Base-by-base conservation (phyloP, 2,329 filamentous ascomycete species). In the Penicillium brevicompactum region DNA sequence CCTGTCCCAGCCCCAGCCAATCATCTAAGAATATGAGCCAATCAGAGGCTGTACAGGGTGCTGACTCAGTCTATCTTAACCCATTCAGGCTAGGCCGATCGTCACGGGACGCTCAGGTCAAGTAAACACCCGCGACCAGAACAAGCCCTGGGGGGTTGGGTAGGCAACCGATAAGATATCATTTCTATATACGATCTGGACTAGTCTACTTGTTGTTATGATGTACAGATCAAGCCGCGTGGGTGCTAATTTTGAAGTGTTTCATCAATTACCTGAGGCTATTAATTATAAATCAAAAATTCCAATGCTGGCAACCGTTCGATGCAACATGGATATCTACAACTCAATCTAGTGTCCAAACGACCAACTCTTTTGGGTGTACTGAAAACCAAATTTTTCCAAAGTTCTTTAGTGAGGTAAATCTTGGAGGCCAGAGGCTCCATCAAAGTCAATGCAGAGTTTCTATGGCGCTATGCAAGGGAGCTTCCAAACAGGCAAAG, bases 151-250 rank as follows among this genome's bases (percentile, higher is more conserved):
- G 45, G 37, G 55, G 45, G 63, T 65, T 65, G 63, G 55, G 41
- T 55, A 60, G 63, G 63, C 63, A 65, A 65, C 63, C 56, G 58
- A 61, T 61, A 60, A 61, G 52, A 53, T 55, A 14, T 34, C 10
- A n/a, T n/a, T 37, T n/a, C 4, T 14, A 5, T 37, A 5, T 14
- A 14, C 18, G 18, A 18, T 18, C 18, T 18, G 18, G 18, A 18
- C 18, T 18, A 18, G 18, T 18, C 18, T 18, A 18, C 18, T 18
- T 37, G 11, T 37, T 4, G 14, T 6, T 27, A 27, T 27, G 24
- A 27, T 27, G 24, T 8, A 27, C 24, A 27, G 24, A 27, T 27
- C 24, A 27, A 27, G 8, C 24, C 24, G 24, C 18, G 18, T 18
- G 18, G 18, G 18, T 18, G 18, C 18, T 18, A 18, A 18, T 18